Percentiles rank a stretch among this genome's conserved stretches.
Conservation (phyloP, 345 rosid genomes). For the Nasturtium officinale region DNA sequence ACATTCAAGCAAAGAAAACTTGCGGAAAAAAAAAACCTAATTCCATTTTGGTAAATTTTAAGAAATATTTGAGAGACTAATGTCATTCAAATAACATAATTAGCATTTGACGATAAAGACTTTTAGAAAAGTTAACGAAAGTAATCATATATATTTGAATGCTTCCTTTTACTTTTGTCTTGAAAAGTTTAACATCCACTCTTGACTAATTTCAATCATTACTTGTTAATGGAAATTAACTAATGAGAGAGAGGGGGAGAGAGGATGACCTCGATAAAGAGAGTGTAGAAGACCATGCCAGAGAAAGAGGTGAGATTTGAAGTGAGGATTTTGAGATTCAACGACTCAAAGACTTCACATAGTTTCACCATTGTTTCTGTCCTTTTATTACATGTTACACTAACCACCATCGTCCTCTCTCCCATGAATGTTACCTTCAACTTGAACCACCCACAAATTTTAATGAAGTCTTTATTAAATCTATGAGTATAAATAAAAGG, state of each 20-base stretch:
- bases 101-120: slow-evolving; percentile 18
- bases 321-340: slow-evolving; percentile 75
- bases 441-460: slow-evolving; percentile 43
- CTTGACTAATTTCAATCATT: slow-evolving; percentile 40
- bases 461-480: background rate
- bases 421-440: slow-evolving; percentile 72
- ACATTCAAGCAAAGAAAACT: background rate
- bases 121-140: slow-evolving; percentile 24
- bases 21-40: background rate
- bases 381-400: slow-evolving; percentile 76
- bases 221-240: slow-evolving; percentile 1
- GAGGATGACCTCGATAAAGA: slow-evolving; percentile 74
- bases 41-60: background rate
- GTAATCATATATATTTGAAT: slow-evolving; percentile 15
- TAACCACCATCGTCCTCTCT: slow-evolving; percentile 72
- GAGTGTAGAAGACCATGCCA: slow-evolving; percentile 72
- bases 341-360: slow-evolving; percentile 78
- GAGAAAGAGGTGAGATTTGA: slow-evolving; percentile 76
- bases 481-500: background rate
- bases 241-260: slow-evolving; percentile 1
- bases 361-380: slow-evolving; percentile 87
- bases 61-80: background rate
- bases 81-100: slow-evolving; percentile 1
- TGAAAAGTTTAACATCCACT: slow-evolving; percentile 33
- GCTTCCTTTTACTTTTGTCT: slow-evolving; percentile 23